Evolutionary conservation across 2,329 filamentous ascomycete genomes (phyloP), one percentile per base, ranked within the genome.

Genomic region (Zalaria sp.): DNA sequence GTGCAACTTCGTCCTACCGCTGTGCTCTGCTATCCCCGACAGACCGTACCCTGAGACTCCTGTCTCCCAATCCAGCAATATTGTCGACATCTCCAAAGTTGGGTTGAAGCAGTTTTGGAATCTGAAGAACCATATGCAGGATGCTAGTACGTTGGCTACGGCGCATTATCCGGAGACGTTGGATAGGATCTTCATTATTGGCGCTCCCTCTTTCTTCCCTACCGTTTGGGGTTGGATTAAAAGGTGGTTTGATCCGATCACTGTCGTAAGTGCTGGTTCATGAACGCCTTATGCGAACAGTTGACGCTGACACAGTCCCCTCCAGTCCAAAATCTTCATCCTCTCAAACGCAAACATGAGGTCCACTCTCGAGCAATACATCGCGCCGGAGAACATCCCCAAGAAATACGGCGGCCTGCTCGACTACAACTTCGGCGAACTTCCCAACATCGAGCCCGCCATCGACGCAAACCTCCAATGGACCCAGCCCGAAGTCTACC

Each of bases 71-170:
- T 88, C 82, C 55, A 94, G 84, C 53, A 95, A 95, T 64, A 93
- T 96, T 52, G 87, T 95, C 44, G 89, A 96, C 59, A 86, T 96
- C 48, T 82, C 78, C 10, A 79, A 81, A 9, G 88, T 95, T 26
- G 85, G 85, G 4, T 62, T 96, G 60, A 86, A 84, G 67, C 87
- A 93, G 66, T 95, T 95, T 60, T 95, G 89, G 89, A 93, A 93
- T 63, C 64, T 96, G 47, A 91, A 93, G 68, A 67, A 66, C 25
- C 89, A 95, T 61, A 93, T 96, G 87, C 88, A 95, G 65, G 82
- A 87, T 55, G 88, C 88, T 2, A 88, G 82, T 55, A 76, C 80
- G 45, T 69, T 95, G 42, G 89, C 89, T 4, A 95, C 88, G 3
- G 86, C 88, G 4, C 84, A 95, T 64, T 96, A 95, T 59, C 89